A percentile compares a stretch with the other conserved stretches of the same genome.
phyloP scores from a whole-genome alignment of 306 rosid species.

The Fagus crenata region DNA sequence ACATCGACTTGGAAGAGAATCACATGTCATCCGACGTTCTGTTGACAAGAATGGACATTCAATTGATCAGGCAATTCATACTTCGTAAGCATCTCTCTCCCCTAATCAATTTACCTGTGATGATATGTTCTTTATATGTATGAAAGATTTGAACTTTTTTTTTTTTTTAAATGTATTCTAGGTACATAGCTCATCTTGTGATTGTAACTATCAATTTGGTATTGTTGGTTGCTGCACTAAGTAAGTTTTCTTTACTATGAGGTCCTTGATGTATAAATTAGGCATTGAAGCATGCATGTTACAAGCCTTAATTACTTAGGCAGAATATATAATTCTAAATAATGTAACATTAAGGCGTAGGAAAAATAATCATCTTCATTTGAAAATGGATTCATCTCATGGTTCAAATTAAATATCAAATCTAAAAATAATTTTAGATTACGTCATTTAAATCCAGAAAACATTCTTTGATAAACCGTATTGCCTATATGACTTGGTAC shows the following conservation, averaged over 20 bases:
- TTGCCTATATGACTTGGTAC: background rate
- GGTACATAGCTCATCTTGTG: slow-evolving; percentile 53
- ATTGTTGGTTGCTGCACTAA: slow-evolving; percentile 51
- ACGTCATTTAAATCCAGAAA: no score
- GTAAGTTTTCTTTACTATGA: slow-evolving; percentile 26
- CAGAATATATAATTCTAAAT: background rate
- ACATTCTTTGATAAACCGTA: no score
- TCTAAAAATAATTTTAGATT: no score
- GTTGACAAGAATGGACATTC: slow-evolving; percentile 38
- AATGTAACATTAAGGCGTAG: no score
- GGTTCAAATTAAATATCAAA: no score
- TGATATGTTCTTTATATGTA: background rate
- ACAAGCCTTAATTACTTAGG: background rate
- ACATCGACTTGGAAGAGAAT: slow-evolving; percentile 44
- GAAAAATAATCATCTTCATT: no score
- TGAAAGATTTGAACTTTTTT: background rate
- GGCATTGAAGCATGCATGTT: background rate
- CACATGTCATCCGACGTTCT: slow-evolving; percentile 43
- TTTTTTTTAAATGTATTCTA: slow-evolving; percentile 14
- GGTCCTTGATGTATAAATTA: background rate
- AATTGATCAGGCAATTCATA: slow-evolving; percentile 45
- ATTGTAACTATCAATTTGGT: slow-evolving; percentile 51
- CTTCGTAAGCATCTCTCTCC: slow-evolving; percentile 42
- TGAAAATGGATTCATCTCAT: no score
- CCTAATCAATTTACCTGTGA: background rate